Conservation (phyloP, 495 filamentous ascomycete species). For the Neohortaea acidophila region DNA sequence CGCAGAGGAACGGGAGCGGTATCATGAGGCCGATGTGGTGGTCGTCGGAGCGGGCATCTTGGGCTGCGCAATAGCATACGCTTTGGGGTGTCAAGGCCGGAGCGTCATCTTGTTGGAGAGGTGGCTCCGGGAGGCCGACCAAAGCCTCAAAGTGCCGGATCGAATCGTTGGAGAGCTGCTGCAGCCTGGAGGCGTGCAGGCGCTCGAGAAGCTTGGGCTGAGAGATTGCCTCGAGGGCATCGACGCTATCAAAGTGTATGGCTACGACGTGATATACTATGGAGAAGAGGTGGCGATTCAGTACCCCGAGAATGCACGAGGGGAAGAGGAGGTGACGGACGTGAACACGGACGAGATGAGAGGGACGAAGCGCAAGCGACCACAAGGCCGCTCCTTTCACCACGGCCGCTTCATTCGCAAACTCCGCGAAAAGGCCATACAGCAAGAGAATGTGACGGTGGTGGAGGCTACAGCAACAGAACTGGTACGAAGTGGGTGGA, state of each 20-base stretch:
- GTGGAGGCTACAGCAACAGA: constrained; percentile 35
- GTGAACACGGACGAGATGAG: constrained; percentile 9
- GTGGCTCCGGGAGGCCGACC: constrained; percentile 47
- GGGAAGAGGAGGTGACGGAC: constrained; percentile 6
- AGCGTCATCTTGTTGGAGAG: constrained; percentile 82
- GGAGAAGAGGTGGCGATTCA: constrained; percentile 62
- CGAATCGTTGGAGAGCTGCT: constrained; percentile 91
- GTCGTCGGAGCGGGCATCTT: constrained; percentile 83
- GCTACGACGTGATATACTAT: constrained; percentile 79
- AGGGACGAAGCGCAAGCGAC: constrained; percentile 18
- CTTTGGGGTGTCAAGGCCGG: constrained; percentile 68
- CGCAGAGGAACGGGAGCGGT: constrained; percentile 20
- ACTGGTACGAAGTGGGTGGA: constrained; percentile 29
- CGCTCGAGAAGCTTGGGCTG: constrained; percentile 67
- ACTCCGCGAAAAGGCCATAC: constrained; percentile 24
- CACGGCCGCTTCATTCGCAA: constrained; percentile 32
- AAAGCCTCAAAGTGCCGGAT: constrained; percentile 77
- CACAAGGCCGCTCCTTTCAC: constrained; percentile 32
- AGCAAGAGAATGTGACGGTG: constrained; percentile 32
- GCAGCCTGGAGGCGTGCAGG: constrained; percentile 78
- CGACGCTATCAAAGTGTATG: constrained; percentile 64
- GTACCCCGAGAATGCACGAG: constrained; percentile 35
- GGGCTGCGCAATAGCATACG: constrained; percentile 73
- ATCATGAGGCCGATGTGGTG: constrained; percentile 52
- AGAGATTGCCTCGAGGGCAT: constrained; percentile 73